Conservation (phyloP, 768 basidiomycete species). For the Amanita fuliginea region DNA sequence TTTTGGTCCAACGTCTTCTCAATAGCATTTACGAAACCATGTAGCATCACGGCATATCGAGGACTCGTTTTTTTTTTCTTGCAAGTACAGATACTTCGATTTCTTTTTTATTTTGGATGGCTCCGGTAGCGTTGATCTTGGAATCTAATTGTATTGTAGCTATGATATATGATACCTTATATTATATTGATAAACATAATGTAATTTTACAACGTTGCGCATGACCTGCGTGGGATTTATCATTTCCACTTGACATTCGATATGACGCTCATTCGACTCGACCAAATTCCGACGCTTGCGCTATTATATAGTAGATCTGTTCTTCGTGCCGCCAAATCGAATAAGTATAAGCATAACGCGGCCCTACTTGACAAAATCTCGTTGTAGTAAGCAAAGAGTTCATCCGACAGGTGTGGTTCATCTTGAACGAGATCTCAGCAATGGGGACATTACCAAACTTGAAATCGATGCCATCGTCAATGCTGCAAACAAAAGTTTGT, state of each 20-base stretch:
- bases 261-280: conserved; percentile 16
- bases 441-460: conserved; percentile 70
- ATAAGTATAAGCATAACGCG: conserved; percentile 24
- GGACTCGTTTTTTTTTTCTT: neutral
- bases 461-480: conserved; percentile 71
- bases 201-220: neutral
- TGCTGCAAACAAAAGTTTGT: conserved; percentile 64
- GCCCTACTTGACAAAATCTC: conserved; percentile 46
- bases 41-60: neutral
- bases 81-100: neutral
- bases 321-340: conserved; percentile 22
- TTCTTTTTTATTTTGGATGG: neutral
- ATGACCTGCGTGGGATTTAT: too few species aligned
- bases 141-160: neutral
- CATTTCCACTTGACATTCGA: neutral
- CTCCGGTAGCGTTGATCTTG: neutral
- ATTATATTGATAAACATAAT: neutral
- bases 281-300: conserved; percentile 44
- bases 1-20: too few species aligned
- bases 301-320: conserved; percentile 35
- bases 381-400: conserved; percentile 42
- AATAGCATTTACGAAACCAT: neutral
- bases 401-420: neutral
- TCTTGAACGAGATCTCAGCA: conserved; percentile 26
- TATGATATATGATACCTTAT: conserved; percentile 8